phyloP scores from a whole-genome alignment of 2,329 filamentous ascomycete species.

The Fusarium incarnatum region DNA sequence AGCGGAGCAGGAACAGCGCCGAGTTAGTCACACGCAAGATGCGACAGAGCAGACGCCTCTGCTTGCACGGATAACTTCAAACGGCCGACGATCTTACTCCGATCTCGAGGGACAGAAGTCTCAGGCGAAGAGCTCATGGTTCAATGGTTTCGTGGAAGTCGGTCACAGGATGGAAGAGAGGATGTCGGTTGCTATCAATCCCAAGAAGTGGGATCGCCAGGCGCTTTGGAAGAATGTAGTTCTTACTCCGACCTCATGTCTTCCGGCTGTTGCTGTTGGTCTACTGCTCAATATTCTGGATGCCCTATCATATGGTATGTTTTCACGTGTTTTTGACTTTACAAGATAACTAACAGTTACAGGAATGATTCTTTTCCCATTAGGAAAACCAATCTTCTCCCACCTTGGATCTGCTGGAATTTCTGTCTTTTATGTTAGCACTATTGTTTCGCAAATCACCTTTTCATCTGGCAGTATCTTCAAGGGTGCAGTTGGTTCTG shows the following conservation, averaged over 20 bases:
- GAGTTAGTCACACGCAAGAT: slow-evolving; percentile 26
- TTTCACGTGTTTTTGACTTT: slow-evolving; percentile 1
- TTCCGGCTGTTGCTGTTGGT: slow-evolving; percentile 90
- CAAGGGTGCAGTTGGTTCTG: slow-evolving; percentile 90
- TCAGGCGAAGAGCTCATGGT: slow-evolving; percentile 49
- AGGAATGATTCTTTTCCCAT: slow-evolving; percentile 94
- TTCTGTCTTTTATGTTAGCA: slow-evolving; percentile 98
- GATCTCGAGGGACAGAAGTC: slow-evolving; percentile 66
- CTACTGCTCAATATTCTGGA: slow-evolving; percentile 92
- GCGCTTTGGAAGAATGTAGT: slow-evolving; percentile 73
- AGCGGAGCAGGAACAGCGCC: slow-evolving; percentile 21
- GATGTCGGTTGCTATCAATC: slow-evolving; percentile 61
- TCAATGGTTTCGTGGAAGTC: slow-evolving; percentile 49
- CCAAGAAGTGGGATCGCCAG: slow-evolving; percentile 77
- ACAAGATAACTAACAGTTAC: slow-evolving; percentile 25
- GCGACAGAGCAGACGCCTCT: slow-evolving; percentile 62
- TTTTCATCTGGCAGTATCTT: slow-evolving; percentile 92
- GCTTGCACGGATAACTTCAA: slow-evolving; percentile 51
- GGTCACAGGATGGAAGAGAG: slow-evolving; percentile 50
- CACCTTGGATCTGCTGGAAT: slow-evolving; percentile 92
- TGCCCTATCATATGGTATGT: slow-evolving; percentile 87
- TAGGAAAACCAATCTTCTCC: slow-evolving; percentile 87
- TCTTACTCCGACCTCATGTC: slow-evolving; percentile 73
- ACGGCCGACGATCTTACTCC: slow-evolving; percentile 48
- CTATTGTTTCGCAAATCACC: slow-evolving; percentile 90